phyloP scores from a whole-genome alignment of 1,139 yeast species.

The Petasospora rhodanensis region DNA sequence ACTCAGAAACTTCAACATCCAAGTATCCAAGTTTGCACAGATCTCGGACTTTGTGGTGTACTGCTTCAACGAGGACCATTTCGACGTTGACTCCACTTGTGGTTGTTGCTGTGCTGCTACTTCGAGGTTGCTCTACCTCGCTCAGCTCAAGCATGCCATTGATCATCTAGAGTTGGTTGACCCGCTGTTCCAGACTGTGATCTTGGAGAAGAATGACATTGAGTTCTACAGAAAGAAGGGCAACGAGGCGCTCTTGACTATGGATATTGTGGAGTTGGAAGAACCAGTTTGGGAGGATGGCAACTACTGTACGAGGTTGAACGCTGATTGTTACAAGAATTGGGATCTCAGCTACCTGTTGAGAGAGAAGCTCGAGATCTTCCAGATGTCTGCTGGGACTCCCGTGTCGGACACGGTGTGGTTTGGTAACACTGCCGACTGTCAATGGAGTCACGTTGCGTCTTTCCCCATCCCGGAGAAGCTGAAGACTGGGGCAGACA shows the following conservation, averaged over 20 bases:
- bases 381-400: constrained; percentile 81
- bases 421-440: constrained; percentile 73
- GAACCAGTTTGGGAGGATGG: constrained; percentile 8
- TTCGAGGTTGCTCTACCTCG: constrained; percentile 49
- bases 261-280: constrained; percentile 15
- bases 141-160: constrained; percentile 40
- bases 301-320: constrained; percentile 26
- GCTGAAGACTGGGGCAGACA: constrained; percentile 2
- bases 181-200: constrained; percentile 15
- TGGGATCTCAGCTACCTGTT: constrained; percentile 74
- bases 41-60: constrained; percentile 70
- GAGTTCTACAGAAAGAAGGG: constrained; percentile 19
- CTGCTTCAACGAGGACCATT: constrained; percentile 39
- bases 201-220: constrained; percentile 18
- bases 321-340: constrained; percentile 35
- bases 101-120: constrained; percentile 38
- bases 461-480: neutral
- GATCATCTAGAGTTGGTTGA: constrained; percentile 29
- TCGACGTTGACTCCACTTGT: constrained; percentile 15
- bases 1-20: constrained; percentile 72
- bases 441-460: constrained; percentile 29
- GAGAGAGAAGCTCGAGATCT: constrained; percentile 76
- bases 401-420: constrained; percentile 54
- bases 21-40: constrained; percentile 63
- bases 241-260: constrained; percentile 21